Evolutionary conservation across 176 grass and related monocot species (phyloP).

Genomic region (Aegilops longissima): DNA sequence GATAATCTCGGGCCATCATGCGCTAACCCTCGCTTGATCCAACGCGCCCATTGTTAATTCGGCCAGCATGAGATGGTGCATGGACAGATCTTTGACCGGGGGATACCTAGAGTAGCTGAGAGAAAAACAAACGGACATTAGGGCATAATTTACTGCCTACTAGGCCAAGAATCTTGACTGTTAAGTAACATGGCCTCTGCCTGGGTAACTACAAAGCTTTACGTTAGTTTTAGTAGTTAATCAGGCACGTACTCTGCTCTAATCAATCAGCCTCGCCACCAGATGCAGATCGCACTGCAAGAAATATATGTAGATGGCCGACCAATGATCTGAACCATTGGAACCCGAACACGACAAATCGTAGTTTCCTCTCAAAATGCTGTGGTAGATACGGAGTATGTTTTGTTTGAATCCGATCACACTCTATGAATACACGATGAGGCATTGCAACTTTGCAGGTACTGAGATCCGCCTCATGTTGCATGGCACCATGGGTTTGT

Average conservation of each 20-base stretch:
- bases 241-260: not conserved
- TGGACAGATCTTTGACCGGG: conserved; percentile 50
- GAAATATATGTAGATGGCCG: not conserved
- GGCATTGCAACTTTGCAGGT: no score
- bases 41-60: conserved; percentile 19
- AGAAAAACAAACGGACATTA: not conserved
- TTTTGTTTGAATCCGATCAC: no score
- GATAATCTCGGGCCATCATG: no score
- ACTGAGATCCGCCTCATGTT: no score
- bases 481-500: no score
- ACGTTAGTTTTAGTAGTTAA: conserved; percentile 17
- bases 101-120: not conserved
- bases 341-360: not conserved
- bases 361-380: no score
- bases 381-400: no score
- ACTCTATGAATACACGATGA: no score
- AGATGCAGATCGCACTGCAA: not conserved
- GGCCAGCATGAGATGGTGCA: conserved; percentile 2
- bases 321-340: not conserved
- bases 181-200: conserved; percentile 37
- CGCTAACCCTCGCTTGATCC: conserved; percentile 1
- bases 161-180: conserved; percentile 55
- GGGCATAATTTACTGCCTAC: conserved; percentile 36
- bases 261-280: not conserved
- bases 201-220: conserved; percentile 24